Evolutionary conservation across 495 filamentous ascomycete genomes (phyloP).

Genomic region (Hypoxylon perforatum): DNA sequence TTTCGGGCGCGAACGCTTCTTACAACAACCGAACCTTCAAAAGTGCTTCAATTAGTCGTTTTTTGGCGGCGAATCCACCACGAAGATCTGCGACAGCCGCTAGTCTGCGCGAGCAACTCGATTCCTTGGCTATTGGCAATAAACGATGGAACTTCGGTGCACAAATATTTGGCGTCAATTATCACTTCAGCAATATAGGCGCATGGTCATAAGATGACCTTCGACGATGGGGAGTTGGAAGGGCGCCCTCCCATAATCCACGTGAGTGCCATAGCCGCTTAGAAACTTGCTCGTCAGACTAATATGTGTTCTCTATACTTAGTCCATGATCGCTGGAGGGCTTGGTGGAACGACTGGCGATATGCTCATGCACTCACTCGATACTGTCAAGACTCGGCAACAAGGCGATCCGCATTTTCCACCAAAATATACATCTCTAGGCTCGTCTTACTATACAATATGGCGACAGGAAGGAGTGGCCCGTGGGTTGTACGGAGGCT

Average conservation of each 20-base stretch:
- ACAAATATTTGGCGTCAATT: slow-evolving; percentile 44
- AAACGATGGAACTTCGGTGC: slow-evolving; percentile 54
- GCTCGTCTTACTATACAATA: slow-evolving; percentile 89
- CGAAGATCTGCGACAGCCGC: background rate
- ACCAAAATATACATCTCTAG: slow-evolving; percentile 89
- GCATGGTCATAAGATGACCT: slow-evolving; percentile 53
- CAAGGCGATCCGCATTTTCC: slow-evolving; percentile 94
- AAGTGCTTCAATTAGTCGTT: background rate
- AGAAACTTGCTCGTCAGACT: slow-evolving; percentile 11
- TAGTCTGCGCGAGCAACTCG: slow-evolving; percentile 16
- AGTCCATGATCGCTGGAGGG: slow-evolving; percentile 96
- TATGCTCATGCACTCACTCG: slow-evolving; percentile 98
- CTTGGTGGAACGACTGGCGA: slow-evolving; percentile 91
- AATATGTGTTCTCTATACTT: slow-evolving; percentile 21
- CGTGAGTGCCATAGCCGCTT: slow-evolving; percentile 45
- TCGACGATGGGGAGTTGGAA: slow-evolving; percentile 56
- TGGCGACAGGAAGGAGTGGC: slow-evolving; percentile 89
- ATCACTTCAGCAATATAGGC: slow-evolving; percentile 41
- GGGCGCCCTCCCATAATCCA: slow-evolving; percentile 59
- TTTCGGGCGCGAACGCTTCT: slow-evolving; percentile 34
- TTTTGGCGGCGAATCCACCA: slow-evolving; percentile 9
- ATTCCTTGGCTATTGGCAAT: slow-evolving; percentile 32
- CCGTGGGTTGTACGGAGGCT: slow-evolving; percentile 92
- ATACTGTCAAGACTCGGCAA: slow-evolving; percentile 98
- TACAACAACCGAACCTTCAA: background rate